Base-by-base conservation (phyloP, 225 moss, liverwort and hornwort genomes). In the Bryoerythrophyllum caledonicum region DNA sequence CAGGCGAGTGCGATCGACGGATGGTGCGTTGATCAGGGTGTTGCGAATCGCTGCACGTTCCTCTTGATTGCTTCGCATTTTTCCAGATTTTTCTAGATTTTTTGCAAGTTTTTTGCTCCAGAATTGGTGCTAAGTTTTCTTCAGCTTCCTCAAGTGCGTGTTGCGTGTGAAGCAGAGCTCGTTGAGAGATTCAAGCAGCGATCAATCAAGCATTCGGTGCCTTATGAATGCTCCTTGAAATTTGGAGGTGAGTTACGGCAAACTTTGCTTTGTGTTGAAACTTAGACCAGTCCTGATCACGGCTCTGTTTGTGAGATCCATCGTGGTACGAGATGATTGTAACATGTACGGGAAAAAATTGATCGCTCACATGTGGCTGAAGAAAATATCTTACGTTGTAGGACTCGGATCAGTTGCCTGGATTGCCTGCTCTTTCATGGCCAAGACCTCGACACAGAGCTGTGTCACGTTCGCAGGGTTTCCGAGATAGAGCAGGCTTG, bases 391-490 rank as follows among this genome's bases (percentile, higher is more conserved):
- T 61, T 7, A 26, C 0, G 25, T 52, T n/a, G 1, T 37, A 12
- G 12, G 25, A 61, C 61, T 76, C 32, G 21, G 21, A 35, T 32
- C 8, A 20, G 53, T 0, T 7, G 5, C 19, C 3, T 65, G 12
- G 46, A 60, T 24, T 15, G 14, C 35, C 71, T 23, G 23, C 64
- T n/a, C 44, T 64, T 71, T 71, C 64, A 78, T 71, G 71, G 64
- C 64, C 41, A 43, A 40, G 30, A 41, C 38, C n/a, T n/a, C n/a
- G n/a, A n/a, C n/a, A n/a, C n/a, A n/a, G 34, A 34, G 34, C 5
- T 34, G 30, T 30, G 30, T 30, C 30, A 30, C 4, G 30, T 30
- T 30, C 6, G 34, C 34, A 10, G 38, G 38, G 38, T 38, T 76
- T 61, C 10, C 10, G 6, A 58, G 24, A 23, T 16, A 44, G 58